Conservation (phyloP, 1,139 yeast species). For the Yarrowia galli region DNA sequence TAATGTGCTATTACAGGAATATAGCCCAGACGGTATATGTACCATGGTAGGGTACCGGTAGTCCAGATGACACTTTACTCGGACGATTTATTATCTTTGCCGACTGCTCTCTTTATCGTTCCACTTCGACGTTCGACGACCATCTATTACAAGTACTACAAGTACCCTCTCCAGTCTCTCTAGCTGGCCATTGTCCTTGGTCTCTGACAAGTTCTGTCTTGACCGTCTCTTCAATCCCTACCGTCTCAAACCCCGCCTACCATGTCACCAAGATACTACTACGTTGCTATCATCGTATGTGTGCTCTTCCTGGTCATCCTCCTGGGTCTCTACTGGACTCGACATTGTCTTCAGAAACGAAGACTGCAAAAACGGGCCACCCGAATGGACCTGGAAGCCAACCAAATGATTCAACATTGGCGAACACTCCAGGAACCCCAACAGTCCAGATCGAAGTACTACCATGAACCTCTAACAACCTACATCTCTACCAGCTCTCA, state of each 20-base stretch:
- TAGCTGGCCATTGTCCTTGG: no score
- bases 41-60: no score
- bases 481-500: not conserved
- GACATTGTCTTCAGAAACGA: slow-evolving; percentile 1
- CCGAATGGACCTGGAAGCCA: slow-evolving; percentile 9
- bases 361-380: not conserved
- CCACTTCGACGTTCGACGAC: no score
- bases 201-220: no score
- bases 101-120: no score
- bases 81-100: no score
- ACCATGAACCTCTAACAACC: slow-evolving; percentile 11
- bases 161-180: no score
- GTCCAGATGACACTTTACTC: no score
- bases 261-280: slow-evolving; percentile 25
- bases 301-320: slow-evolving; percentile 16
- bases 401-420: not conserved
- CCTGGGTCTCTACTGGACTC: not conserved
- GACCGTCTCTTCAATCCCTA: not conserved
- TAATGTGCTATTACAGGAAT: no score
- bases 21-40: not conserved
- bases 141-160: no score
- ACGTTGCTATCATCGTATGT: slow-evolving; percentile 21
- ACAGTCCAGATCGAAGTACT: not conserved
- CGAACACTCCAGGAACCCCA: not conserved
- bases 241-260: not conserved